A percentile compares a stretch with the other conserved stretches of the same genome.
Conservation (phyloP, 768 basidiomycete genomes). For the Phanerochaete sordida region DNA sequence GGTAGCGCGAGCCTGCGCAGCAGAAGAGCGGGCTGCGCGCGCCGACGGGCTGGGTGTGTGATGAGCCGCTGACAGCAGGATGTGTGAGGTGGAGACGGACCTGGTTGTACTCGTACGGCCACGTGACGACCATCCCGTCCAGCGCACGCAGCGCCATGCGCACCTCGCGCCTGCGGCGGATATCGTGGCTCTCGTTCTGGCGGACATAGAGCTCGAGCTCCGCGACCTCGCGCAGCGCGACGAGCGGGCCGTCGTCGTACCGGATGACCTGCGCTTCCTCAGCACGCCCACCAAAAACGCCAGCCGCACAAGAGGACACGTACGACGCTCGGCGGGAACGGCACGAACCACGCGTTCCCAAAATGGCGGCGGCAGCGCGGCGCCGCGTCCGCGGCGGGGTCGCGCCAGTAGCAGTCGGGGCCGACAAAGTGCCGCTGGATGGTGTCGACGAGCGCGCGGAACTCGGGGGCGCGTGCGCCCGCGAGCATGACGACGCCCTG, state of each 20-base stretch:
- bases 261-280: conserved; percentile 49
- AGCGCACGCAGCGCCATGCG: conserved; percentile 62
- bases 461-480: conserved; percentile 45
- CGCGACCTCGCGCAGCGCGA: conserved; percentile 40
- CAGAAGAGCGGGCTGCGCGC: conserved; percentile 41
- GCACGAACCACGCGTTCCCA: conserved; percentile 78
- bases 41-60: conserved; percentile 41
- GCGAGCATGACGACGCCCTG: conserved; percentile 45
- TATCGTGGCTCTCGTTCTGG: conserved; percentile 54
- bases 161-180: conserved; percentile 50
- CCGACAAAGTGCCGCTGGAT: conserved; percentile 61
- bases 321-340: conserved; percentile 72
- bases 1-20: conserved; percentile 41
- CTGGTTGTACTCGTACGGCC: conserved; percentile 60
- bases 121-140: conserved; percentile 56
- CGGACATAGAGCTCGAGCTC: conserved; percentile 57
- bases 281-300: too few relatives aligned
- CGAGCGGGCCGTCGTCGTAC: conserved; percentile 58
- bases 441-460: conserved; percentile 42
- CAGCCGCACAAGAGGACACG: conserved; percentile 15
- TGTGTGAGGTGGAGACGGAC: conserved; percentile 29
- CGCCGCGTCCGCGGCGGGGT: conserved; percentile 22
- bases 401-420: conserved; percentile 71
- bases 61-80: not conserved
- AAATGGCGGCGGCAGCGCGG: conserved; percentile 49